These are phyloP conservation scores for Colletotrichum zoysiae DNA, from an alignment of 2,329 filamentous ascomycete genomes.

Conservation along the genomic window DNA sequence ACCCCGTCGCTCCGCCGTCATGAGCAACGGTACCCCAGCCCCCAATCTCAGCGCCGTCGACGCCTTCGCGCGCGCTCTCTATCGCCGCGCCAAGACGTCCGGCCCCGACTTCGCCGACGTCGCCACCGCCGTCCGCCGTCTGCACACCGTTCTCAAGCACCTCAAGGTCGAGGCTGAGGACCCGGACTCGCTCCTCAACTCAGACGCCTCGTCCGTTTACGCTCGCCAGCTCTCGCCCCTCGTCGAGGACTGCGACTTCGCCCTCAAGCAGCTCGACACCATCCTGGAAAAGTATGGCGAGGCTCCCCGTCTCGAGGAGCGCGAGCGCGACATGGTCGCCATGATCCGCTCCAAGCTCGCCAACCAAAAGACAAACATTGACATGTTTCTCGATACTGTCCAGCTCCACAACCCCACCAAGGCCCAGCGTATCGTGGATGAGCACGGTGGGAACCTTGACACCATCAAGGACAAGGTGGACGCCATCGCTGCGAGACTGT, in stretches of 20 bases:
- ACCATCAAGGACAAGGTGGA: conserved; percentile 72
- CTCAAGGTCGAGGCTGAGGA: conserved; percentile 70
- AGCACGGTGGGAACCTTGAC: conserved; percentile 60
- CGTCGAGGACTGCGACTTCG: conserved; percentile 67
- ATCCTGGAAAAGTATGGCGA: conserved; percentile 62
- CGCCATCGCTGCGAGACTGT: conserved; percentile 65
- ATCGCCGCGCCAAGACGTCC: conserved; percentile 64
- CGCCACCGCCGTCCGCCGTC: conserved; percentile 62
- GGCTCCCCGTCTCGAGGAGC: conserved; percentile 45
- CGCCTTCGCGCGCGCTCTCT: conserved; percentile 67
- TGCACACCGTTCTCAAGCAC: conserved; percentile 69
- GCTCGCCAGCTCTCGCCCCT: conserved; percentile 63
- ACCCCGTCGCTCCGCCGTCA: conserved; percentile 43
- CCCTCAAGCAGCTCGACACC: conserved; percentile 66
- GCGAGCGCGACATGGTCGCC: conserved; percentile 56
- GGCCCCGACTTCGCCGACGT: conserved; percentile 64
- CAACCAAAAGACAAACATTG: conserved; percentile 65
- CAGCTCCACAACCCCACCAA: conserved; percentile 64
- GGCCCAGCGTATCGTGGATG: conserved; percentile 50
- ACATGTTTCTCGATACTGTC: conserved; percentile 69
- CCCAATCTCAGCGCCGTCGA: conserved; percentile 68
- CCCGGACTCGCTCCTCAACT: conserved; percentile 66
- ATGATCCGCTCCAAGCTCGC: conserved; percentile 61
- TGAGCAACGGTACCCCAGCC: conserved; percentile 50
- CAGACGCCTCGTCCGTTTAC: conserved; percentile 56